Evolutionary conservation across 768 basidiomycete genomes (phyloP).

Genomic region (Lactarius hengduanensis): DNA sequence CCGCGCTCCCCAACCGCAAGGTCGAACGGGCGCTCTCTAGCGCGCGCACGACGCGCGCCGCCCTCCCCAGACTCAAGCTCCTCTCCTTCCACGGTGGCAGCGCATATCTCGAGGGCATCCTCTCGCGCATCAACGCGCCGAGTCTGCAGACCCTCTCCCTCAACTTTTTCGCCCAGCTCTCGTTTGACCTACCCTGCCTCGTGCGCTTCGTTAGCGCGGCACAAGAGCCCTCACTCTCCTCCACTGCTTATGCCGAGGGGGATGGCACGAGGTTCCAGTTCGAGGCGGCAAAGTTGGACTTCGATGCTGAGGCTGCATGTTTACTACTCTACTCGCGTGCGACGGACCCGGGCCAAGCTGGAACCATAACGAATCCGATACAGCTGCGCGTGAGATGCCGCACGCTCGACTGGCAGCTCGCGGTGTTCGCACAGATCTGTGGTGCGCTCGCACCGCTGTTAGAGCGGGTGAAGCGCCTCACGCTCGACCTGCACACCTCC

Average conservation of each 20-base stretch:
- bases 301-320: too few relatives aligned
- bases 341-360: not conserved
- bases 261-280: too few relatives aligned
- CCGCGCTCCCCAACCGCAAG: not conserved
- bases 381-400: not conserved
- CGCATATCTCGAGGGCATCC: slow-evolving; percentile 3
- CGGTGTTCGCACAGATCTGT: not conserved
- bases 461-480: not conserved
- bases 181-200: slow-evolving; percentile 1
- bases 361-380: not conserved
- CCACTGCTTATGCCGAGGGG: too few relatives aligned
- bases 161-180: slow-evolving; percentile 6
- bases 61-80: not conserved
- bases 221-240: too few relatives aligned
- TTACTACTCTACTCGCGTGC: too few relatives aligned
- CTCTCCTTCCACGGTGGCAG: slow-evolving; percentile 2
- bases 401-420: not conserved
- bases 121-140: not conserved
- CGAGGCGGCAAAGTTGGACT: too few relatives aligned
- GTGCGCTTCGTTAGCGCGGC: too few relatives aligned
- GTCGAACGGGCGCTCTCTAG: not conserved
- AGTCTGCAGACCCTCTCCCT: not conserved
- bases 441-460: not conserved
- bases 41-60: not conserved
- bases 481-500: not conserved